These are phyloP conservation scores for Secale cereale DNA, from an alignment of 176 grass and related monocot species.

Conservation along the genomic window DNA sequence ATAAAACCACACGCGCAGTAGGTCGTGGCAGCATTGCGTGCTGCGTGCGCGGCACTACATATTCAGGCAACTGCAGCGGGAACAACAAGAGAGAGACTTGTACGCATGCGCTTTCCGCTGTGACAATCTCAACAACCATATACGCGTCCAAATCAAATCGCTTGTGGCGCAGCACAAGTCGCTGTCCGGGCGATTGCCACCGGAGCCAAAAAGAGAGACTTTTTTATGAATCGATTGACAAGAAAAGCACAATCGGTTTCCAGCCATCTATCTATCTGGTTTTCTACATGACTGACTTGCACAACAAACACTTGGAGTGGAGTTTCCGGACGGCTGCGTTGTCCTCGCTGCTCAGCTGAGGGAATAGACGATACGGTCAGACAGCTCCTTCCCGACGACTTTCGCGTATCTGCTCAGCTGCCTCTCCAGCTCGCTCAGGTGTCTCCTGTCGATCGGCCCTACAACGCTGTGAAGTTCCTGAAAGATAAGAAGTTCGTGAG, in stretches of 20 bases:
- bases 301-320: too few relatives aligned
- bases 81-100: neutral
- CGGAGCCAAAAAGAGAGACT: neutral
- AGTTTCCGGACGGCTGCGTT: too few relatives aligned
- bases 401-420: slow-evolving; percentile 54
- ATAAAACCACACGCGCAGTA: too few relatives aligned
- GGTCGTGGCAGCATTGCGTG: too few relatives aligned
- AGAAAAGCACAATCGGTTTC: too few relatives aligned
- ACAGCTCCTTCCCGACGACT: slow-evolving; percentile 74
- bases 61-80: neutral
- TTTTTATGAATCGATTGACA: neutral
- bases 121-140: neutral
- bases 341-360: slow-evolving; percentile 32
- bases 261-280: too few relatives aligned
- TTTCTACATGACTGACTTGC: too few relatives aligned
- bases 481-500: slow-evolving; percentile 3
- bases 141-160: neutral
- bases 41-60: too few relatives aligned
- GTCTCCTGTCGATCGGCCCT: slow-evolving; percentile 40
- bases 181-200: neutral
- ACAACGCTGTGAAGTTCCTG: slow-evolving; percentile 69
- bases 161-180: neutral
- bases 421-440: slow-evolving; percentile 45
- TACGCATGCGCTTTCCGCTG: neutral
- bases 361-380: slow-evolving; percentile 52